These are phyloP conservation scores for Schwanniomyces vanrijiae DNA, from an alignment of 805 yeast species.

Conservation along the genomic window DNA sequence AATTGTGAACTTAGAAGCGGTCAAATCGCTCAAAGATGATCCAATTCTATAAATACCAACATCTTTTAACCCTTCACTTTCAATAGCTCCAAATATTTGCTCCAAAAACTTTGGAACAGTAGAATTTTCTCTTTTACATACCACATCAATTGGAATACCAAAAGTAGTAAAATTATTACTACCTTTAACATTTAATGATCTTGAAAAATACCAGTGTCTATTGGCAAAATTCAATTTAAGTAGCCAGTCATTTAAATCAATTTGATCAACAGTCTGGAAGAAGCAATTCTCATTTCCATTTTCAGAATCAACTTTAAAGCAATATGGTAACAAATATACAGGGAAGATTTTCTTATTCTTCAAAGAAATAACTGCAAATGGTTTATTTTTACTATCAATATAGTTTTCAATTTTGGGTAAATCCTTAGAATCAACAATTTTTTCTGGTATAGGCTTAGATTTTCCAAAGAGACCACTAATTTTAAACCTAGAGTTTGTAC, in stretches of 20 bases:
- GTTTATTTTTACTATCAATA: constrained; percentile 49
- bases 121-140: constrained; percentile 70
- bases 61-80: constrained; percentile 83
- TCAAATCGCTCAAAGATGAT: constrained; percentile 50
- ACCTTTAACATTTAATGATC: constrained; percentile 25
- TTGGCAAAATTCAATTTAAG: constrained; percentile 46
- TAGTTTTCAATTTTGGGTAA: constrained; percentile 54
- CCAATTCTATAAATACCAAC: constrained; percentile 83
- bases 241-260: constrained; percentile 77
- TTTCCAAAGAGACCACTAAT: constrained; percentile 59
- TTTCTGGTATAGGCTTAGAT: constrained; percentile 47
- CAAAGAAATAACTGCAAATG: constrained; percentile 47
- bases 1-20: constrained; percentile 41
- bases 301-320: constrained; percentile 50
- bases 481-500: constrained; percentile 44
- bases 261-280: constrained; percentile 64
- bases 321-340: constrained; percentile 47
- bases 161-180: constrained; percentile 49
- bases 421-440: constrained; percentile 49
- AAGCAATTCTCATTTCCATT: constrained; percentile 51
- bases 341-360: constrained; percentile 50
- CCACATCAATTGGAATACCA: constrained; percentile 79
- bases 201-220: constrained; percentile 57
- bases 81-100: constrained; percentile 71
- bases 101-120: constrained; percentile 66